Conservation (phyloP, 176 grass and related monocot genomes). For the Cenchrus purpureus region DNA sequence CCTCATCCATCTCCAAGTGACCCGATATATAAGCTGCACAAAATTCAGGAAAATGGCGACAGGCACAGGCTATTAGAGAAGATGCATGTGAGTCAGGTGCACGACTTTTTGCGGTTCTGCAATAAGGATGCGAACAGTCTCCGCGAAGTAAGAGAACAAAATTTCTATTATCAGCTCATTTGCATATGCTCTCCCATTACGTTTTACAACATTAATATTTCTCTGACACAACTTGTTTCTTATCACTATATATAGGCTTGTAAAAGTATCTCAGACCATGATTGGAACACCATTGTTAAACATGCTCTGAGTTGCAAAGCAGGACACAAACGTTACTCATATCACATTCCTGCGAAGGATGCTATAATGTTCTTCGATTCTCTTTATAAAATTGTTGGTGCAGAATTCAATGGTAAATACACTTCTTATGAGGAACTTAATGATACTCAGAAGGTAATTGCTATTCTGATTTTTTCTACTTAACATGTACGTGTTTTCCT, state of each 20-base stretch:
- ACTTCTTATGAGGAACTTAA: not conserved
- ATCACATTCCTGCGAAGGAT: not conserved
- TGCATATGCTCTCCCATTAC: not conserved
- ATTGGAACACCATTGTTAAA: slow-evolving; percentile 22
- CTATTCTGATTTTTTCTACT: not conserved
- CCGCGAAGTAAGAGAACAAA: not conserved
- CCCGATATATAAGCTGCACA: not conserved
- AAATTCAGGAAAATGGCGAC: slow-evolving; percentile 11
- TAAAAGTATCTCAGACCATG: not conserved
- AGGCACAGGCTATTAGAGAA: not conserved
- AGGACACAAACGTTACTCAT: not conserved
- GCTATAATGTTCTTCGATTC: not conserved
- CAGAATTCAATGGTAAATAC: not conserved
- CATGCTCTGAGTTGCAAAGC: slow-evolving; percentile 32
- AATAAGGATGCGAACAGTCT: not conserved
- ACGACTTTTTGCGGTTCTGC: slow-evolving; percentile 2
- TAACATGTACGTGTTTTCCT: not conserved
- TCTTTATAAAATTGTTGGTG: not conserved
- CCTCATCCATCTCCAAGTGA: not conserved
- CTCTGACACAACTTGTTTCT: not conserved
- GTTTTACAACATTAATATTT: not conserved
- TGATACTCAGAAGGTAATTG: not conserved
- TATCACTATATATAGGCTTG: not conserved
- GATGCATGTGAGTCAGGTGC: not conserved
- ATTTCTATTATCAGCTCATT: not conserved